Conservation (phyloP, 192 early-diverging fungal genomes). For the Entomortierella parvispora region DNA sequence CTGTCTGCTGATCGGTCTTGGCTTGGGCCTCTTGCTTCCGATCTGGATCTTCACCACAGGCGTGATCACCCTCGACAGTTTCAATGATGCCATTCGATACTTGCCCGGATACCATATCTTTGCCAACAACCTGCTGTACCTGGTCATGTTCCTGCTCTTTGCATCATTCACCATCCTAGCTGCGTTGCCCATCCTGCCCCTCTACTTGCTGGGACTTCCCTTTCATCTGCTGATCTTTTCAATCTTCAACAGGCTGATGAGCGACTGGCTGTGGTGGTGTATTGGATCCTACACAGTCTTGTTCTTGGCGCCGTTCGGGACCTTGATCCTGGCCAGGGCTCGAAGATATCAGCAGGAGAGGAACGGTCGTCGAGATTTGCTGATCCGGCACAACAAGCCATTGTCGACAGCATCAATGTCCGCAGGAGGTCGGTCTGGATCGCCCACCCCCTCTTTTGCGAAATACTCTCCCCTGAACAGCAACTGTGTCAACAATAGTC, state of each 20-base stretch:
- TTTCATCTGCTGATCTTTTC: constrained; percentile 52
- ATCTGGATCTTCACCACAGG: constrained; percentile 44
- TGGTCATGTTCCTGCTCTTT: constrained; percentile 50
- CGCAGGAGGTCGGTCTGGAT: not conserved
- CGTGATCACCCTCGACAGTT: constrained; percentile 36
- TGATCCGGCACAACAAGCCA: constrained; percentile 15
- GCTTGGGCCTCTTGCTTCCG: constrained; percentile 20
- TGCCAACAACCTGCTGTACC: constrained; percentile 51
- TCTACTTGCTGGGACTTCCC: constrained; percentile 31
- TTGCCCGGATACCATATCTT: constrained; percentile 37
- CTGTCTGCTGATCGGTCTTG: constrained; percentile 8
- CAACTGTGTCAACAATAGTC: not conserved
- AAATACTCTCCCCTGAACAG: constrained; percentile 28
- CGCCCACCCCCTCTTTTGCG: not conserved
- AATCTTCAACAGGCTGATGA: constrained; percentile 45
- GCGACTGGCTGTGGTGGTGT: constrained; percentile 38
- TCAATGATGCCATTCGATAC: constrained; percentile 45
- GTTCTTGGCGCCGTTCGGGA: constrained; percentile 15
- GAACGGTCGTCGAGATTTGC: constrained; percentile 2
- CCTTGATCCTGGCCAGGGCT: constrained; percentile 7
- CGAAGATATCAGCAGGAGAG: not conserved
- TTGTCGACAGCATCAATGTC: not conserved
- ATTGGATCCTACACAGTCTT: constrained; percentile 24
- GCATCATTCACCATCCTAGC: constrained; percentile 37
- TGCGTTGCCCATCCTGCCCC: constrained; percentile 17